Evolutionary conservation across 306 rosid genomes (phyloP), one percentile per base, ranked within the genome.

Genomic region (Prunus padus): DNA sequence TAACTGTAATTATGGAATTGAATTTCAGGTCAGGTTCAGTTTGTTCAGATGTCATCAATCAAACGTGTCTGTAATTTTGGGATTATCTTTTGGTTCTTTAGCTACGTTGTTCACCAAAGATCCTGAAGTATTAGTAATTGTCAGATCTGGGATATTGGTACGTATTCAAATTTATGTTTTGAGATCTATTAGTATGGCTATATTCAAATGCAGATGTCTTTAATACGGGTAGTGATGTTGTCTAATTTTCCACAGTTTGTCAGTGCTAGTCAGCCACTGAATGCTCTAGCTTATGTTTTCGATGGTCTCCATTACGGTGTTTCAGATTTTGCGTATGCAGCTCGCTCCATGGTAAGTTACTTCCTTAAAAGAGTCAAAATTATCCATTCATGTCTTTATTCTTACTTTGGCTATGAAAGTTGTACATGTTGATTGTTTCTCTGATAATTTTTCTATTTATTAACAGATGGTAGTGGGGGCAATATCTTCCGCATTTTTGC

Each of bases 251-350:
- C 61, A 75, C 86, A 91, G 97, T 89, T 87, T 79, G 96, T 91
- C 23, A 87, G 97, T 83, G 97, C 92, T 73, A 90, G 95, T 81
- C 98, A 95, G 82, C 98, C 98, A 71, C 82, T 95, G 79, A 92
- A 85, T 79, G 85, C 97, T 70, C 80, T 93, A 59, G 97, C 98
- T 68, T 93, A 88, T 82, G 82, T 89, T 78, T 91, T 93, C 72
- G 97, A 93, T 65, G 98, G 98, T 62, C 97, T 93, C 77, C 98
- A 93, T 75, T 93, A 80, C 73, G 98, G 98, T 52, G 87, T 88
- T 85, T 93, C 97, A 73, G 98, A 95, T 90, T 95, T 92, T 69
- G 88, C 79, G 69, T 92, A 94, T 87, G 96, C 97, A 52, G 98
- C 97, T 72, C 71, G 28, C 75, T 88, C 98, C 51, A 94, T 94